Evolutionary conservation across 768 basidiomycete genomes (phyloP).

Genomic region (Mrakia gelida): DNA sequence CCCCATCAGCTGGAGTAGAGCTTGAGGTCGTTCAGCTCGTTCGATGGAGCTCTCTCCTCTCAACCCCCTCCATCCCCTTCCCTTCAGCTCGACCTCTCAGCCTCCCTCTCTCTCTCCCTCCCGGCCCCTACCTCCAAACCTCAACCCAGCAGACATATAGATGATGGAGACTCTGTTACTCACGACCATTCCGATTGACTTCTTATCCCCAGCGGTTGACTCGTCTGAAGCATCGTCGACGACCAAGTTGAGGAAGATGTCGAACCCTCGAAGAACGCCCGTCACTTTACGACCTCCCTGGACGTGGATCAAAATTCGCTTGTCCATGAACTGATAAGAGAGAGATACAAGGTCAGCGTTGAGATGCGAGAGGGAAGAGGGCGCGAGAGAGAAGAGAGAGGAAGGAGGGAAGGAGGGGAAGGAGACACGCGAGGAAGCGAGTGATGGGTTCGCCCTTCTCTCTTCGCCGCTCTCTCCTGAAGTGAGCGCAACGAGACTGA

Average conservation of each 20-base stretch:
- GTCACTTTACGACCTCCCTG: conserved; percentile 80
- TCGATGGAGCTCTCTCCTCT: not conserved
- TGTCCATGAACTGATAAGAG: conserved; percentile 86
- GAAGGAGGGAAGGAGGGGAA: conserved; percentile 21
- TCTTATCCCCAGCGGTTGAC: conserved; percentile 79
- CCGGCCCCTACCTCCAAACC: not conserved
- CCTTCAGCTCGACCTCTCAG: not conserved
- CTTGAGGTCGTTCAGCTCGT: not conserved
- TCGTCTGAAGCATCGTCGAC: conserved; percentile 95
- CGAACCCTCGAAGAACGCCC: conserved; percentile 90
- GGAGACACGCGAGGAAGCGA: not conserved
- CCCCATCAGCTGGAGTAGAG: not conserved
- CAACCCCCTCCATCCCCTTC: not conserved
- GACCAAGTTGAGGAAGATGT: conserved; percentile 96
- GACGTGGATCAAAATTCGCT: conserved; percentile 87
- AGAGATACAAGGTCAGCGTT: not conserved
- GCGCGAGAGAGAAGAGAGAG: not conserved
- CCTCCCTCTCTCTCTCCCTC: not conserved
- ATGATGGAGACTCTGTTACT: conserved; percentile 43
- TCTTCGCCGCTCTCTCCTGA: not conserved
- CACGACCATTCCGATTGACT: conserved; percentile 87
- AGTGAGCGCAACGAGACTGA: conserved; percentile 41
- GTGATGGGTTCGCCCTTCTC: not conserved
- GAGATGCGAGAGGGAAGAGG: not conserved
- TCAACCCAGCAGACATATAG: not conserved